phyloP scores from a whole-genome alignment of 2,329 filamentous ascomycete species.

The Nigrospora sphaerica region DNA sequence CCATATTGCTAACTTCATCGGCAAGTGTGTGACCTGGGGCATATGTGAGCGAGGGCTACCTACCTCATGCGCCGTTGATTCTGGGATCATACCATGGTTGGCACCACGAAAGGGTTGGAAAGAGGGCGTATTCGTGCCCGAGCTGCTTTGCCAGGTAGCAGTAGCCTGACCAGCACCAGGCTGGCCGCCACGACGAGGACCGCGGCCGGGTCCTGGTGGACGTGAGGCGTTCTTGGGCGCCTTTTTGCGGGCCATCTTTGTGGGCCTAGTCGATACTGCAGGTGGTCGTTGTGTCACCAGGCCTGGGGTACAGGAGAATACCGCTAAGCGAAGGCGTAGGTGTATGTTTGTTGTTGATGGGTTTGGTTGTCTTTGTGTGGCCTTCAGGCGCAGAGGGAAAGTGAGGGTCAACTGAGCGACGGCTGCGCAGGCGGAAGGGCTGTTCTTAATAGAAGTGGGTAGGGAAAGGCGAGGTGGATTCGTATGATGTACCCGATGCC shows the following conservation, averaged over 20 bases:
- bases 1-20: constrained; percentile 44
- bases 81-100: background rate
- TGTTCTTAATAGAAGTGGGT: too few species aligned
- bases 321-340: too few species aligned
- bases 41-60: background rate
- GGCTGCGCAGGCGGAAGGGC: too few species aligned
- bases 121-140: background rate
- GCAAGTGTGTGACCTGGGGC: constrained; percentile 30
- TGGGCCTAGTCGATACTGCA: background rate
- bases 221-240: background rate
- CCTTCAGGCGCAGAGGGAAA: too few species aligned
- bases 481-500: too few species aligned
- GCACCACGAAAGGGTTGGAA: background rate
- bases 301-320: too few species aligned
- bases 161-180: background rate
- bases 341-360: too few species aligned
- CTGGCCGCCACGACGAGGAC: background rate
- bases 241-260: background rate
- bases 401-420: too few species aligned
- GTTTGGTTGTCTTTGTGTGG: too few species aligned
- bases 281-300: too few species aligned
- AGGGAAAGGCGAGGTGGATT: too few species aligned
- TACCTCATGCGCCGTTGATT: background rate
- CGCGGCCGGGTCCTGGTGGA: background rate
- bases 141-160: background rate